Percentiles rank a stretch among this genome's conserved stretches.
Evolutionary conservation across 176 grass and related monocot species (phyloP).

Genomic region (Rhynchospora pubera): DNA sequence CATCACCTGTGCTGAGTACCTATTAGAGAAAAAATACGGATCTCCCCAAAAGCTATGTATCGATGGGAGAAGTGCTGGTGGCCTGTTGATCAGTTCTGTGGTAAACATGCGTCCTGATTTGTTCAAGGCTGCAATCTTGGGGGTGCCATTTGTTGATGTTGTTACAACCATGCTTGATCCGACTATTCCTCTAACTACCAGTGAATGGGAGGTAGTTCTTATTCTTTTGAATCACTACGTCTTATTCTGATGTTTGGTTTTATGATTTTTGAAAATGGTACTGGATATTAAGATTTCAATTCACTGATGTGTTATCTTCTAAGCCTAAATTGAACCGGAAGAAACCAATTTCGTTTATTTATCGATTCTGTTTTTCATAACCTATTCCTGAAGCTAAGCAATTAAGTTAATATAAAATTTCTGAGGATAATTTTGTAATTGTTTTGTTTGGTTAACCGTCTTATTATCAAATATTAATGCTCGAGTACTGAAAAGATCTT

Average conservation of each 20-base stretch:
- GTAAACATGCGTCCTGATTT: slow-evolving; percentile 92
- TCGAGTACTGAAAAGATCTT: neutral
- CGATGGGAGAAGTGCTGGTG: slow-evolving; percentile 81
- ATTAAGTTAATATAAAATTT: neutral
- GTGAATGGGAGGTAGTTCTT: slow-evolving; percentile 82
- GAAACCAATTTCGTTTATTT: neutral
- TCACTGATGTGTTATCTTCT: neutral
- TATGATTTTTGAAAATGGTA: neutral
- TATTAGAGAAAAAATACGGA: slow-evolving; percentile 68
- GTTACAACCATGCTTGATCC: slow-evolving; percentile 93
- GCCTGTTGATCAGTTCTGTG: slow-evolving; percentile 62
- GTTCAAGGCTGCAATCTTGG: slow-evolving; percentile 65
- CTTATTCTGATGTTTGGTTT: neutral
- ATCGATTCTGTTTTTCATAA: neutral
- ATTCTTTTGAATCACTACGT: neutral
- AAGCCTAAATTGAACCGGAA: neutral
- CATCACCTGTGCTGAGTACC: slow-evolving; percentile 69
- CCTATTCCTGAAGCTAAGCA: neutral
- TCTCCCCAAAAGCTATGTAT: slow-evolving; percentile 78
- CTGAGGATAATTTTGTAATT: neutral
- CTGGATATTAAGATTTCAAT: neutral
- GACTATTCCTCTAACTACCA: slow-evolving; percentile 72
- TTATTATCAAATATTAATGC: neutral
- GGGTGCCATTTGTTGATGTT: slow-evolving; percentile 87
- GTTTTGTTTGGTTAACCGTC: neutral